Base-by-base conservation (phyloP, 78 protist species). In the Guillardia theta region DNA sequence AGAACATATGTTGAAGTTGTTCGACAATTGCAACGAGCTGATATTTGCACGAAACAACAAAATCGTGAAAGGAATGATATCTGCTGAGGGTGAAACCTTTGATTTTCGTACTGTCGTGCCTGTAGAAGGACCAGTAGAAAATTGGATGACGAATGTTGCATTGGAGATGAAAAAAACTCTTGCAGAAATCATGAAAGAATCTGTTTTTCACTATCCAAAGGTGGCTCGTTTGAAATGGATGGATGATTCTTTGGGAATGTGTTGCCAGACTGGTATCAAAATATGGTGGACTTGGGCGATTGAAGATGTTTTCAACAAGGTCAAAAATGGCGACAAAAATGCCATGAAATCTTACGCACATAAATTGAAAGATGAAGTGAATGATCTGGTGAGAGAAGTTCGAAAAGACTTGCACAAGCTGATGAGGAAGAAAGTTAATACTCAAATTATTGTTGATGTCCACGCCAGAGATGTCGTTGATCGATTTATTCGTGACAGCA, bases 231-330 rank as follows among this genome's bases (percentile, higher is more conserved):
- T 92, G n/a, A 45, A 41, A 24, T 92, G 78, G 94, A 58, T 64
- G 30, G 47, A 33, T 22, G 94, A 19, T 39, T 6, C 43, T 37
- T 93, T 88, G 4, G 98, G 98, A 45, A 97, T 97, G 98, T 64
- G 54, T 62, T 39, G 45, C 19, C 92, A 94, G 53, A 93, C 93
- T 3, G 98, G 96, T 24, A 58, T 95, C 37, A 97, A 98, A 92
- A 95, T 98, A 37, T 98, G 98, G 98, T 98, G 99, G 99, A 98
- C 99, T 22, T 98, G 94, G 95, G 96, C 97, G 80, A 96, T 97
- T 12, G 97, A 97, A 46, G 98, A 98, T 47, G 96, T 77, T 50
- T 98, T 98, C 96, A 45, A 50, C 15, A 64, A 43, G n/a, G 97
- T 98, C 12, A 39, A 54, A n/a, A 30, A 80, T 44, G 93, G 62